These are phyloP conservation scores for Fusarium setosum DNA, from an alignment of 2,329 filamentous ascomycete species.

Conservation along the genomic window DNA sequence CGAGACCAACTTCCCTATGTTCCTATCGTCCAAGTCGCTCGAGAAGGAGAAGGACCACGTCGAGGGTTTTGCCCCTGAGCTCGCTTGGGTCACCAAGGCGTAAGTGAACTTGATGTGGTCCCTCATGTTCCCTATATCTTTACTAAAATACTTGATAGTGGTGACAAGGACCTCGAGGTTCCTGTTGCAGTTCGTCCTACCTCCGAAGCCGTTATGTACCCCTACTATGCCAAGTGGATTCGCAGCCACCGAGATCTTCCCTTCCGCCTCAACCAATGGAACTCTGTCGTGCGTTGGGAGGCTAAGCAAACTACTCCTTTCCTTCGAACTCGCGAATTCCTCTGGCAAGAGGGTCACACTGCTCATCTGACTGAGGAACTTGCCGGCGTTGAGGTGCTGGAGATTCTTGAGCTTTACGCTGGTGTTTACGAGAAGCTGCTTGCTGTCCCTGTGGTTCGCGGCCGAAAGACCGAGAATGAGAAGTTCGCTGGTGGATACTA, in stretches of 20 bases:
- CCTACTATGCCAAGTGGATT: constrained; percentile 97
- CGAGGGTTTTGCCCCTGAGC: constrained; percentile 96
- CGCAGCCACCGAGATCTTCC: constrained; percentile 95
- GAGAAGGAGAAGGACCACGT: constrained; percentile 94
- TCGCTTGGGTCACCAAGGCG: constrained; percentile 90
- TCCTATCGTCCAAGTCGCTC: constrained; percentile 91
- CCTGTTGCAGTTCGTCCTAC: constrained; percentile 76
- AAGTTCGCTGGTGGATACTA: constrained; percentile 98
- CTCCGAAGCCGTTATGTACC: constrained; percentile 89
- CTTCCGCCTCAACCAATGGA: constrained; percentile 97
- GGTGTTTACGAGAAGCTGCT: constrained; percentile 93
- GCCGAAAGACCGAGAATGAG: constrained; percentile 96
- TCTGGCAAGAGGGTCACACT: constrained; percentile 97
- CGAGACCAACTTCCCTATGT: constrained; percentile 97
- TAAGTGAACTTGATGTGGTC: constrained; percentile 53
- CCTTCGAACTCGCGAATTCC: constrained; percentile 91
- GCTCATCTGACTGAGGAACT: constrained; percentile 88
- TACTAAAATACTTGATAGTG: constrained; percentile 61
- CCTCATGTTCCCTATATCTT: background rate
- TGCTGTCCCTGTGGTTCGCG: constrained; percentile 93
- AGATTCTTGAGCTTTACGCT: constrained; percentile 95
- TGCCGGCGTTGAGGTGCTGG: constrained; percentile 85
- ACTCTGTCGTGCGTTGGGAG: constrained; percentile 92
- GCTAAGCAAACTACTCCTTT: constrained; percentile 93
- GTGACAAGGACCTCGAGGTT: constrained; percentile 91